Percentiles rank a stretch among this genome's conserved stretches.
phyloP scores from a whole-genome alignment of 2,329 filamentous ascomycete genomes.

The Alternaria consortialis region DNA sequence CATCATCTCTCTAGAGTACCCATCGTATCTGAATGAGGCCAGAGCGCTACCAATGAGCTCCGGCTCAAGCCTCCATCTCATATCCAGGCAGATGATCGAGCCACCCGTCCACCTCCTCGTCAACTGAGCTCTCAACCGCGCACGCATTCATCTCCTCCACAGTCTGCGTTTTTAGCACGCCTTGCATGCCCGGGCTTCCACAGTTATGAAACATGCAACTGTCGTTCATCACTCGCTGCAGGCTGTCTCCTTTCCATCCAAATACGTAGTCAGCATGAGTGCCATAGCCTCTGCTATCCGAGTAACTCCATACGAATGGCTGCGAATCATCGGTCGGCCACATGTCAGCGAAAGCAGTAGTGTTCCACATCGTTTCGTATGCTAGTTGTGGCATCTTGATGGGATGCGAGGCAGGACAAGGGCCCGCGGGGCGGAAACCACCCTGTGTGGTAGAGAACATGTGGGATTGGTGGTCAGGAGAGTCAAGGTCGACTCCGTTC shows the following conservation, averaged over 20 bases:
- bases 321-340: slow-evolving; percentile 35
- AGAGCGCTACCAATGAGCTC: background rate
- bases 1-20: background rate
- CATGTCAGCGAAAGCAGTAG: slow-evolving; percentile 39
- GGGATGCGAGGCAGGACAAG: slow-evolving; percentile 37
- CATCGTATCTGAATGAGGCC: background rate
- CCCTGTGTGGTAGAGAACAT: slow-evolving; percentile 39
- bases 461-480: slow-evolving; percentile 55
- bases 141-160: slow-evolving; percentile 33
- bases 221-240: slow-evolving; percentile 38
- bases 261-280: slow-evolving; percentile 39
- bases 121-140: slow-evolving; percentile 19
- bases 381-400: slow-evolving; percentile 39
- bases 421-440: slow-evolving; percentile 30
- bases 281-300: slow-evolving; percentile 37
- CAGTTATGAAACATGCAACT: slow-evolving; percentile 35
- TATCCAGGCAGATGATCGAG: slow-evolving; percentile 23
- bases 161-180: slow-evolving; percentile 28
- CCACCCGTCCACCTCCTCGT: slow-evolving; percentile 31
- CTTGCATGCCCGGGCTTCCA: slow-evolving; percentile 28
- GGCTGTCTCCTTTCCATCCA: slow-evolving; percentile 41
- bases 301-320: background rate
- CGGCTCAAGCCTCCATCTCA: background rate
- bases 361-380: slow-evolving; percentile 44
- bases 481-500: slow-evolving; percentile 57